These are phyloP conservation scores for Capsella rubella DNA, from an alignment of 441 rosid genomes.

Conservation along the genomic window DNA sequence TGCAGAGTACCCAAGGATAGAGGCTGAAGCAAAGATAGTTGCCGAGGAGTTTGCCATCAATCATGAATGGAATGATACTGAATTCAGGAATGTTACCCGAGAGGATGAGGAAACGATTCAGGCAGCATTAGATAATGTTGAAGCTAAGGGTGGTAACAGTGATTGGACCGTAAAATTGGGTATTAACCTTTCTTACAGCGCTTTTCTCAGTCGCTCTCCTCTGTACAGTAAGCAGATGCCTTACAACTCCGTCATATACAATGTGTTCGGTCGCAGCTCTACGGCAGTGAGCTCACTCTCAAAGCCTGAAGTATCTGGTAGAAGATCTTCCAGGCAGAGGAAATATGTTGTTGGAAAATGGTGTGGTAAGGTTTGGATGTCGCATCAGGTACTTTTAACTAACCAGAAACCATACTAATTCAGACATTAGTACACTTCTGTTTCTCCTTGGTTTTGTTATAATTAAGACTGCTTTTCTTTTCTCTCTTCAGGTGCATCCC, in stretches of 20 bases:
- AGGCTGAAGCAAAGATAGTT: slow-evolving; percentile 80
- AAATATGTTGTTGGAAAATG: slow-evolving; percentile 96
- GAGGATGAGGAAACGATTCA: slow-evolving; percentile 82
- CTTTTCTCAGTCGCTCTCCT: slow-evolving; percentile 79
- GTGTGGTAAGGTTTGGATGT: slow-evolving; percentile 99
- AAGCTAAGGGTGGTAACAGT: slow-evolving; percentile 78
- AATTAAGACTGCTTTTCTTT: not conserved
- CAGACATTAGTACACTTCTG: slow-evolving; percentile 11
- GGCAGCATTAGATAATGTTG: slow-evolving; percentile 78
- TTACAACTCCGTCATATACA: slow-evolving; percentile 85
- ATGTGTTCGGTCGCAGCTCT: slow-evolving; percentile 83
- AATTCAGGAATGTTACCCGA: slow-evolving; percentile 64
- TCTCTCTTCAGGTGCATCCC: slow-evolving; percentile 66
- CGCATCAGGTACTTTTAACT: slow-evolving; percentile 64
- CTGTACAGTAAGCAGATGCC: slow-evolving; percentile 99
- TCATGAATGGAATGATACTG: slow-evolving; percentile 62
- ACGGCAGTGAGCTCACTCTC: slow-evolving; percentile 57
- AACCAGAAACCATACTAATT: slow-evolving; percentile 14
- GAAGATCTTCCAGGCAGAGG: slow-evolving; percentile 66
- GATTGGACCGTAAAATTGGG: slow-evolving; percentile 99
- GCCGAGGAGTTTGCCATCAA: slow-evolving; percentile 81
- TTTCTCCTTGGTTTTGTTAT: slow-evolving; percentile 14
- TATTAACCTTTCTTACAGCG: slow-evolving; percentile 89
- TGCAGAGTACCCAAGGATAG: slow-evolving; percentile 94
- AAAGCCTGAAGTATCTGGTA: slow-evolving; percentile 53